Evolutionary conservation across 768 basidiomycete genomes (phyloP).

Genomic region (Naganishia randhawae): DNA sequence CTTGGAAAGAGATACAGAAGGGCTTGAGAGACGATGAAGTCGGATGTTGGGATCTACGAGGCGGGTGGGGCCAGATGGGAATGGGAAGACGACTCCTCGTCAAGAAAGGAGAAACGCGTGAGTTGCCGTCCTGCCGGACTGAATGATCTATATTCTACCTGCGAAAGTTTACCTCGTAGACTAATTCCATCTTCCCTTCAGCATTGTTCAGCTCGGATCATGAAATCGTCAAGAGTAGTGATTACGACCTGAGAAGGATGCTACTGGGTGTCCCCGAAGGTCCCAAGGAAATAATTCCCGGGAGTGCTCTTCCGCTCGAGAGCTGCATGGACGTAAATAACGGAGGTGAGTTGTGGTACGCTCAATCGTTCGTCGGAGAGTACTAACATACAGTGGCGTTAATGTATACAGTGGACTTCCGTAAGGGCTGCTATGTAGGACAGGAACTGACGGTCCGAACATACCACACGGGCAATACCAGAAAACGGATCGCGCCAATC

Average conservation of each 20-base stretch:
- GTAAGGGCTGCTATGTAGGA: slow-evolving; percentile 96
- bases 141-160: slow-evolving; percentile 24
- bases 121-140: slow-evolving; percentile 48
- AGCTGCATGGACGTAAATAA: slow-evolving; percentile 94
- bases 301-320: slow-evolving; percentile 85
- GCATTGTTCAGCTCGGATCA: slow-evolving; percentile 25
- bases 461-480: slow-evolving; percentile 84
- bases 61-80: slow-evolving; percentile 52
- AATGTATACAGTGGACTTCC: slow-evolving; percentile 69
- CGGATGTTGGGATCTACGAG: slow-evolving; percentile 50
- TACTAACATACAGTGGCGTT: neutral
- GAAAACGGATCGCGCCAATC: slow-evolving; percentile 88
- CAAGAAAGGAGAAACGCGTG: slow-evolving; percentile 68
- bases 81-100: slow-evolving; percentile 75
- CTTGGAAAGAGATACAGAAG: slow-evolving; percentile 10
- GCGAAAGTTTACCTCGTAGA: neutral
- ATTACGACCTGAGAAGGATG: slow-evolving; percentile 73
- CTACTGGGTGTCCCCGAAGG: slow-evolving; percentile 85
- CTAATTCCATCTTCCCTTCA: slow-evolving; percentile 1
- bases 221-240: slow-evolving; percentile 26
- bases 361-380: neutral
- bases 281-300: slow-evolving; percentile 65
- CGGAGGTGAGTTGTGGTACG: slow-evolving; percentile 61
- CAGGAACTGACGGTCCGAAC: slow-evolving; percentile 96
- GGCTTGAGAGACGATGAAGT: slow-evolving; percentile 43